Percentiles rank a stretch among this genome's conserved stretches.
These are phyloP conservation scores for Plasmopara viticola DNA, from an alignment of 352 stramenopile species.

Conservation along the genomic window DNA sequence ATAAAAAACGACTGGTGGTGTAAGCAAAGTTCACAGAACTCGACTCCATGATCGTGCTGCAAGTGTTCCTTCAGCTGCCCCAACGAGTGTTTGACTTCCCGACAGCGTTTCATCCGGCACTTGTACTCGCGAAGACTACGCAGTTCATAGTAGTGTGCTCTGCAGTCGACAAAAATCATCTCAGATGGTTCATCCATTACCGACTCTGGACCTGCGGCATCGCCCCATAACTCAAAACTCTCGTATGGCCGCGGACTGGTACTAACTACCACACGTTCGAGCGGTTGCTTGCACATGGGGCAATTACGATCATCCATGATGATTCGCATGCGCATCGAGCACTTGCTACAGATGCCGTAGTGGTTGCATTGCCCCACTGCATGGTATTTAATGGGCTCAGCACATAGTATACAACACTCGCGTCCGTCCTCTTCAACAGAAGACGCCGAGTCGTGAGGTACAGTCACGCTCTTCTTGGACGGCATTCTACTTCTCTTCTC, in stretches of 20 bases:
- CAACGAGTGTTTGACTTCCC: conserved; percentile 43
- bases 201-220: conserved; percentile 52
- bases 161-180: conserved; percentile 75
- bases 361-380: conserved; percentile 77
- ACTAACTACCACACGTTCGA: conserved; percentile 67
- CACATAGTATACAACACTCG: conserved; percentile 59
- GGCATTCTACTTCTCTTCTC: conserved; percentile 17
- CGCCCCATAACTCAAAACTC: conserved; percentile 73
- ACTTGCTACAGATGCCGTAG: conserved; percentile 75
- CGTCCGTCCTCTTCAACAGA: conserved; percentile 21
- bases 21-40: conserved; percentile 78
- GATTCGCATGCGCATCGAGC: conserved; percentile 73
- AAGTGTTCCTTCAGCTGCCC: conserved; percentile 67
- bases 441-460: not conserved
- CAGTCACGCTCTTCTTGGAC: conserved; percentile 6
- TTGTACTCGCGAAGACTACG: conserved; percentile 50
- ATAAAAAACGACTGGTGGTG: conserved; percentile 75
- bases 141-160: conserved; percentile 51
- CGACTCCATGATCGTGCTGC: conserved; percentile 48
- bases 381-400: conserved; percentile 61
- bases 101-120: conserved; percentile 60
- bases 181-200: conserved; percentile 66
- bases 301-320: conserved; percentile 74
- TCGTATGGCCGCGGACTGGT: conserved; percentile 36
- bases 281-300: conserved; percentile 70